Conservation (phyloP, 1,284 basidiomycete genomes). For the Coniferiporia sulphurascens region DNA sequence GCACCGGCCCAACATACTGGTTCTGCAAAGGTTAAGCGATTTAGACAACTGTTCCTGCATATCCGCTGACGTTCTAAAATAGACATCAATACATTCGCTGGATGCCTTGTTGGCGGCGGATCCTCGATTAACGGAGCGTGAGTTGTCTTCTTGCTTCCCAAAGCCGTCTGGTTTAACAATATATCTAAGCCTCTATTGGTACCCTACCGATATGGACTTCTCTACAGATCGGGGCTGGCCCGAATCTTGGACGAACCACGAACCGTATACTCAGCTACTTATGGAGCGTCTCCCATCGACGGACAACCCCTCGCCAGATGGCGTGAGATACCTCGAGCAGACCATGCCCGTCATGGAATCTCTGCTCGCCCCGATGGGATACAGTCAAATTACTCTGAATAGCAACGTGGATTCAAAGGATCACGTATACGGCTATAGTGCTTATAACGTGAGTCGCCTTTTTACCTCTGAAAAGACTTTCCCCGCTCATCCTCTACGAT, state of each 20-base stretch:
- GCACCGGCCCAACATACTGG: conserved; percentile 55
- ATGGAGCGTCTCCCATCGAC: conserved; percentile 50
- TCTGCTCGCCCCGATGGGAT: conserved; percentile 45
- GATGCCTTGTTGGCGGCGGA: conserved; percentile 59
- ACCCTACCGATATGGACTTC: conserved; percentile 49
- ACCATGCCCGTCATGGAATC: conserved; percentile 39
- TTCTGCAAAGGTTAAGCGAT: conserved; percentile 42
- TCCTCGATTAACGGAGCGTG: conserved; percentile 61
- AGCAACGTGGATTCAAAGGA: conserved; percentile 51
- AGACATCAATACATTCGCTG: conserved; percentile 59
- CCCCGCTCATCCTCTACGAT: not conserved
- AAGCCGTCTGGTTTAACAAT: conserved; percentile 4
- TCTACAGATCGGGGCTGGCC: conserved; percentile 50
- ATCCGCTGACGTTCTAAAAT: not conserved
- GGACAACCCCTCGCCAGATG: conserved; percentile 55
- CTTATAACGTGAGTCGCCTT: conserved; percentile 41
- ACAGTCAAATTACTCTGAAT: conserved; percentile 50
- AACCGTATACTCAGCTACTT: conserved; percentile 44
- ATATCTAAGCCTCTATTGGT: conserved; percentile 50
- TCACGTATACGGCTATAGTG: conserved; percentile 53
- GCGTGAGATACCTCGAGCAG: conserved; percentile 55
- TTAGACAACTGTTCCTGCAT: not conserved
- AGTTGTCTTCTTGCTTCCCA: conserved; percentile 25
- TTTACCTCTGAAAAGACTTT: not conserved
- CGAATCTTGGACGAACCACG: conserved; percentile 45